phyloP scores from a whole-genome alignment of 169 alveolate species.

The Plasmodium reichenowi region DNA sequence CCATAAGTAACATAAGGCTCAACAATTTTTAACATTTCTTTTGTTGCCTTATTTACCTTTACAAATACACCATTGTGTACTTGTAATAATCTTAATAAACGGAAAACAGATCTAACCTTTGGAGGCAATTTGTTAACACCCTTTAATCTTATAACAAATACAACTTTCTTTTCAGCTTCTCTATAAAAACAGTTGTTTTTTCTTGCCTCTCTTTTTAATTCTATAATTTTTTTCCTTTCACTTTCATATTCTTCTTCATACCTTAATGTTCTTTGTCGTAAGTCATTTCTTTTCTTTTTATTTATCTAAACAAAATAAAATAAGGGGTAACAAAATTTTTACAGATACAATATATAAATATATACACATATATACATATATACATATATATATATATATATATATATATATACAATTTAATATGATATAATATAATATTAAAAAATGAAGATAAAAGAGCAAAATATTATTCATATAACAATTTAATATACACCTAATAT shows the following conservation, averaged over 20 bases:
- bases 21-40: constrained; percentile 96
- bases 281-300: constrained; percentile 57
- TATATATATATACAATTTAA: too few relatives aligned
- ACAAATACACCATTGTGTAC: constrained; percentile 98
- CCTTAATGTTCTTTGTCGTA: constrained; percentile 81
- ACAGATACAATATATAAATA: too few relatives aligned
- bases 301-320: constrained; percentile 11
- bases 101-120: constrained; percentile 94
- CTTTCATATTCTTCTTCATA: constrained; percentile 85
- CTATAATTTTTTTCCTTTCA: constrained; percentile 79
- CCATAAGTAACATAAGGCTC: constrained; percentile 99
- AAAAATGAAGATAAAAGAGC: too few relatives aligned
- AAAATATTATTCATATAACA: too few relatives aligned
- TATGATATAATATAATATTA: neutral
- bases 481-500: too few relatives aligned
- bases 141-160: constrained; percentile 94
- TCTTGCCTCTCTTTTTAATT: constrained; percentile 85
- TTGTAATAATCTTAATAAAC: constrained; percentile 98
- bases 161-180: constrained; percentile 96
- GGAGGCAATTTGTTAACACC: constrained; percentile 99
- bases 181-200: constrained; percentile 84
- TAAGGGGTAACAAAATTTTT: neutral
- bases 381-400: too few relatives aligned
- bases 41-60: constrained; percentile 97
- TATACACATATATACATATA: too few relatives aligned